phyloP scores from a whole-genome alignment of 805 yeast genomes.

The Saccharomyces jurei region DNA sequence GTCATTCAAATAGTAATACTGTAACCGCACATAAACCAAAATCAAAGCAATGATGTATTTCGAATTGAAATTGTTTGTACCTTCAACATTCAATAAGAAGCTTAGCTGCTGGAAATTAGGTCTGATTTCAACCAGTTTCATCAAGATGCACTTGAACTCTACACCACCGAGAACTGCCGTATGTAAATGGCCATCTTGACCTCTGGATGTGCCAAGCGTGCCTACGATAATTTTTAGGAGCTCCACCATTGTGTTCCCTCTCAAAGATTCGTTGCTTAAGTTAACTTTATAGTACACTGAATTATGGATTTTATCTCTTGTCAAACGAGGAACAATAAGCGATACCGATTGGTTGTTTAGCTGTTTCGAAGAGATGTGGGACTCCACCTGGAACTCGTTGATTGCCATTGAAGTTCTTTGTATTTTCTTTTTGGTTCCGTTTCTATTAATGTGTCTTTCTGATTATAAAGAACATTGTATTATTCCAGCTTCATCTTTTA shows the following conservation, averaged over 20 bases:
- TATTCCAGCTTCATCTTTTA: background rate
- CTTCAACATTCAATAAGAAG: conserved; percentile 20
- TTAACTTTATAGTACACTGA: conserved; percentile 27
- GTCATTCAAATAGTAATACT: conserved; percentile 20
- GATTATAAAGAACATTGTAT: background rate
- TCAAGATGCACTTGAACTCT: conserved; percentile 49
- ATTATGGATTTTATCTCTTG: conserved; percentile 26
- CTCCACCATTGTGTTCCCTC: conserved; percentile 25
- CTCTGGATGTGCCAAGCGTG: conserved; percentile 22
- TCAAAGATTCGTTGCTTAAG: conserved; percentile 15
- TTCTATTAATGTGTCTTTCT: background rate
- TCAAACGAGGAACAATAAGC: conserved; percentile 25
- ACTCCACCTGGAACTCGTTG: conserved; percentile 26
- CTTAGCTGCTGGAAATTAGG: conserved; percentile 39
- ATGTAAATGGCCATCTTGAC: conserved; percentile 7
- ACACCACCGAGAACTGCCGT: conserved; percentile 25
- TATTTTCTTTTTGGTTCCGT: background rate
- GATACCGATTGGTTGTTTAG: conserved; percentile 30
- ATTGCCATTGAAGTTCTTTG: conserved; percentile 1
- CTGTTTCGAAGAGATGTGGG: conserved; percentile 22
- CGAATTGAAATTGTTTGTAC: conserved; percentile 52
- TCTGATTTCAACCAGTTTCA: conserved; percentile 67
- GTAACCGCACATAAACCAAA: conserved; percentile 52
- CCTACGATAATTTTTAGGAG: conserved; percentile 17
- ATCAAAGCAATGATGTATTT: conserved; percentile 46